A percentile compares a stretch with the other conserved stretches of the same genome.
Evolutionary conservation across 345 rosid species (phyloP).

Genomic region (thale cress (Arabidopsis thaliana)): DNA sequence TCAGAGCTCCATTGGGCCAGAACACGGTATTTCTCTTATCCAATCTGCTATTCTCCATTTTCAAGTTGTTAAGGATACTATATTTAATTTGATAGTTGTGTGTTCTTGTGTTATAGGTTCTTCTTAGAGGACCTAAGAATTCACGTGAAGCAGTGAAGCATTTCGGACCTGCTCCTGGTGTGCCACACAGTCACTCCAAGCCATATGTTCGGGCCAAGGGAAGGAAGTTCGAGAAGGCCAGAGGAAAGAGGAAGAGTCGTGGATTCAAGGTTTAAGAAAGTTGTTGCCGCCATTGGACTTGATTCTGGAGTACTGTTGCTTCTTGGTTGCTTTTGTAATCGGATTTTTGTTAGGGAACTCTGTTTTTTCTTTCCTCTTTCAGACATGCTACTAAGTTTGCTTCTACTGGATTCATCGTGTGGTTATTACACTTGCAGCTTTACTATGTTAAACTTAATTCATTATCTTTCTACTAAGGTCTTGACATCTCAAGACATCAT

Average conservation of each 20-base stretch:
- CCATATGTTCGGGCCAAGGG: constrained; percentile 90
- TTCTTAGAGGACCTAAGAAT: constrained; percentile 96
- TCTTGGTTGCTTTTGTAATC: constrained; percentile 26
- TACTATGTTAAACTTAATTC: neutral
- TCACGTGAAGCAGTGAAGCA: constrained; percentile 96
- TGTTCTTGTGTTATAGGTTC: constrained; percentile 54
- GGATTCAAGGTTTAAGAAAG: constrained; percentile 70
- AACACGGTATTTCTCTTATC: constrained; percentile 70
- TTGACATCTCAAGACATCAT: neutral
- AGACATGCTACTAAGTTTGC: constrained; percentile 25
- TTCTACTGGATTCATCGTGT: constrained; percentile 30
- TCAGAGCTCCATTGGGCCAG: constrained; percentile 94
- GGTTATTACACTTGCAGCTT: neutral
- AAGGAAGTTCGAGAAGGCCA: constrained; percentile 89
- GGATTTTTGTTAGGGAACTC: constrained; percentile 48
- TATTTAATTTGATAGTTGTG: neutral
- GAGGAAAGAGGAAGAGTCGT: constrained; percentile 89
- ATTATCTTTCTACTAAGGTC: neutral
- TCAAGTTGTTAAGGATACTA: neutral
- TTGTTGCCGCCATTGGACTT: constrained; percentile 26
- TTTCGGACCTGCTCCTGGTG: constrained; percentile 98
- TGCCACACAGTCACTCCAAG: constrained; percentile 88
- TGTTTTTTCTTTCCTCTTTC: constrained; percentile 29
- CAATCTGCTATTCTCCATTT: neutral
- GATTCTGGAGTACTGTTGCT: constrained; percentile 37